Evolutionary conservation across 495 filamentous ascomycete species (phyloP).

Genomic region (Neurospora tetrasperma): DNA sequence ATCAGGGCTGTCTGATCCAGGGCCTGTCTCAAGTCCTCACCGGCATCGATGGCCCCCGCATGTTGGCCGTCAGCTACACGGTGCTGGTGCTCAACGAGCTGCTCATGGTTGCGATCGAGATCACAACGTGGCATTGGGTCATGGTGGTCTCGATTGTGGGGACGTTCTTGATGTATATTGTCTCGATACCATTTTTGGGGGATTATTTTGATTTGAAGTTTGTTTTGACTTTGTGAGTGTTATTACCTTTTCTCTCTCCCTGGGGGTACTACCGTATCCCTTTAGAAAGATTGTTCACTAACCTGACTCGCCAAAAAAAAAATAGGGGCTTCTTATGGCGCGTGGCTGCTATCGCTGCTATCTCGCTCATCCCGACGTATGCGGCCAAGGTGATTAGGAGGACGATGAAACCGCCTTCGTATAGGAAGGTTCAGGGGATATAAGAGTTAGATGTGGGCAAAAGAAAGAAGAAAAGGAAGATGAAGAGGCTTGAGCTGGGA

Average conservation of each 20-base stretch:
- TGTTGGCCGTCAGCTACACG: slow-evolving; percentile 88
- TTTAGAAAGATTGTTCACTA: neutral
- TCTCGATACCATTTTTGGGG: slow-evolving; percentile 75
- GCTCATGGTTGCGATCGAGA: slow-evolving; percentile 89
- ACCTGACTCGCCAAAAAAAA: slow-evolving; percentile 5
- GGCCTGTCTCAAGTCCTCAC: slow-evolving; percentile 81
- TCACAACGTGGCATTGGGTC: slow-evolving; percentile 93
- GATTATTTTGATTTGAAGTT: slow-evolving; percentile 84
- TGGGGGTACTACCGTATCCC: too few species aligned
- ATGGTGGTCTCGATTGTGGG: slow-evolving; percentile 81
- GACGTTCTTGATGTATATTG: slow-evolving; percentile 69
- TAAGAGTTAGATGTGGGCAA: slow-evolving; percentile 7
- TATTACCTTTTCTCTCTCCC: too few species aligned
- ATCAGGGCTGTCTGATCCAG: slow-evolving; percentile 92
- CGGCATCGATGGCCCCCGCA: slow-evolving; percentile 54
- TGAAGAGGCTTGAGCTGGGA: neutral
- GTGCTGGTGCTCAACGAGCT: slow-evolving; percentile 91
- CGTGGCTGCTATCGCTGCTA: slow-evolving; percentile 63
- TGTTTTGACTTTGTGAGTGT: slow-evolving; percentile 52
- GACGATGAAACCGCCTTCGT: slow-evolving; percentile 83
- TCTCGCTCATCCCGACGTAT: slow-evolving; percentile 79
- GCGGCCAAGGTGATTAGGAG: slow-evolving; percentile 72
- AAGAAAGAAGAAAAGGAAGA: neutral
- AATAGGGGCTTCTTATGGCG: slow-evolving; percentile 78
- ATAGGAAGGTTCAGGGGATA: slow-evolving; percentile 81